phyloP scores from a whole-genome alignment of 192 early-diverging fungal species.

The Mortierella antarctica region DNA sequence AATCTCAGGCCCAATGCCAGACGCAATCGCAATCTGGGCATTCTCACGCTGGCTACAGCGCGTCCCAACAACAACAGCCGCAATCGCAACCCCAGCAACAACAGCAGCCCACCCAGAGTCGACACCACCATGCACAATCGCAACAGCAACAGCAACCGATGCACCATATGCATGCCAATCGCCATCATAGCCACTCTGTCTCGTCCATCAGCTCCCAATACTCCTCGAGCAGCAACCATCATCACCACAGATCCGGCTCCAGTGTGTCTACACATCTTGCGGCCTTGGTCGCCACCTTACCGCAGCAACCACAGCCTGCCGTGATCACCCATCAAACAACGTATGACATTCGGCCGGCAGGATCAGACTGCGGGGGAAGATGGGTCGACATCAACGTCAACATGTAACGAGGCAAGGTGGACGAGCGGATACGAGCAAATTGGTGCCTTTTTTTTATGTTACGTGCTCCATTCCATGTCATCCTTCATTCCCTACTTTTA shows the following conservation, averaged over 20 bases:
- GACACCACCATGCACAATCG: conserved; percentile 19
- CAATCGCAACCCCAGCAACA: conserved; percentile 13
- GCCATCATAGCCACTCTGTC: conserved; percentile 38
- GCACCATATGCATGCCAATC: conserved; percentile 32
- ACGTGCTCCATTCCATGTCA: too few species aligned
- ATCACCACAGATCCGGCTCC: conserved; percentile 28
- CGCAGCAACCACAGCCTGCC: conserved; percentile 47
- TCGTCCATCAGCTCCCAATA: conserved; percentile 41
- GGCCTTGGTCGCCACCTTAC: conserved; percentile 15
- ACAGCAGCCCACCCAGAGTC: conserved; percentile 1
- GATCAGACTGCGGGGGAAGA: conserved; percentile 38
- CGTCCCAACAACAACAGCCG: conserved; percentile 8
- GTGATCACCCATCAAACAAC: conserved; percentile 41
- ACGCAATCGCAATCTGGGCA: not conserved
- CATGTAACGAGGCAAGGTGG: not conserved
- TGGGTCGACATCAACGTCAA: conserved; percentile 45
- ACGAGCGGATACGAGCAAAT: not conserved
- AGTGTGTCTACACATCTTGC: conserved; percentile 36
- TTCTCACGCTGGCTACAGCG: not conserved
- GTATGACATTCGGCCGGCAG: conserved; percentile 35
- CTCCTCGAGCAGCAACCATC: conserved; percentile 1
- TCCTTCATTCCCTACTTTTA: too few species aligned
- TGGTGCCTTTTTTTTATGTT: not conserved
- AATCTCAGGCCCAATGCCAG: not conserved
- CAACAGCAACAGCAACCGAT: conserved; percentile 14